These are phyloP conservation scores for Penicillium pulvis DNA, from an alignment of 495 filamentous ascomycete genomes.

Conservation along the genomic window DNA sequence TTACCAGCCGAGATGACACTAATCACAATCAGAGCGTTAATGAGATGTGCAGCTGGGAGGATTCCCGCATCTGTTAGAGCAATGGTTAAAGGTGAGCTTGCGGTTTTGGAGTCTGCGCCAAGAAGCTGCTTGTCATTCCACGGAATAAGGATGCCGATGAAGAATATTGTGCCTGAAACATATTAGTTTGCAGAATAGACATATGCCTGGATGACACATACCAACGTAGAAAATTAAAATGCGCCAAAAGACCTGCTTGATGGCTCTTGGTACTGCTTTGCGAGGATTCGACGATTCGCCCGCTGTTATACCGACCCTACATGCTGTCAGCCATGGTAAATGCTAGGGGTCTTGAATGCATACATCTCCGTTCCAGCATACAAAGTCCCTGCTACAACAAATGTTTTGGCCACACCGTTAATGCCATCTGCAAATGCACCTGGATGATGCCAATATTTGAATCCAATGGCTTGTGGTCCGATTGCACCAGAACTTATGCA, in stretches of 20 bases:
- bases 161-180: conserved; percentile 52
- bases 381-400: conserved; percentile 72
- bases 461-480: conserved; percentile 59
- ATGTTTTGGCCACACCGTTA: conserved; percentile 52
- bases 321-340: neutral
- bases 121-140: conserved; percentile 48
- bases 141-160: conserved; percentile 71
- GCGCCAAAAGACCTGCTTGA: conserved; percentile 72
- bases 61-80: conserved; percentile 67
- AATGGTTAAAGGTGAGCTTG: conserved; percentile 75
- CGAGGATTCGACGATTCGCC: conserved; percentile 65
- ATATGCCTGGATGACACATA: conserved; percentile 23
- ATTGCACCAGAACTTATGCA: conserved; percentile 65
- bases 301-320: conserved; percentile 65
- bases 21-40: conserved; percentile 72
- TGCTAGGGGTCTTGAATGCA: neutral
- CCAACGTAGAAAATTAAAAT: conserved; percentile 73
- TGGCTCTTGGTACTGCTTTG: conserved; percentile 62
- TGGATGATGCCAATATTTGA: conserved; percentile 65
- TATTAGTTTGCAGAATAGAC: neutral
- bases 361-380: conserved; percentile 71
- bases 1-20: conserved; percentile 71
- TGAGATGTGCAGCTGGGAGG: conserved; percentile 66
- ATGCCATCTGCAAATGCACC: conserved; percentile 69
- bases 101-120: conserved; percentile 48